Evolutionary conservation across 257 asterid species (phyloP).

Genomic region (Solanum peruvianum): DNA sequence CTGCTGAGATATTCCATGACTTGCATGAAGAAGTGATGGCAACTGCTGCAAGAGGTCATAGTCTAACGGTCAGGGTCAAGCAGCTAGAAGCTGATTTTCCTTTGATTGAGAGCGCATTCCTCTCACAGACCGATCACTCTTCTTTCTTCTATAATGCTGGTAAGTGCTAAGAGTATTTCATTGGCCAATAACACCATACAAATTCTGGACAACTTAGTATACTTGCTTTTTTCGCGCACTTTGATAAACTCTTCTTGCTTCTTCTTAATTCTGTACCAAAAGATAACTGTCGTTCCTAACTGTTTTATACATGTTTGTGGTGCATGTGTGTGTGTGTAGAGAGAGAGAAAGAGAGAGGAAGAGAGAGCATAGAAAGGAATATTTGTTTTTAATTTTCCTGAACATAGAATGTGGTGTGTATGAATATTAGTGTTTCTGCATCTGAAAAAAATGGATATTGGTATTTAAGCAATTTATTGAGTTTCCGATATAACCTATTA

Average conservation of each 20-base stretch:
- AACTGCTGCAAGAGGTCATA: slow-evolving; percentile 91
- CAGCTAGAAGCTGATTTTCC: slow-evolving; percentile 87
- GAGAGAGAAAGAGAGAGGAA: background rate
- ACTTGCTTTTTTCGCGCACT: background rate
- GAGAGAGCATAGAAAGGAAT: background rate
- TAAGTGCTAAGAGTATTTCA: slow-evolving; percentile 10
- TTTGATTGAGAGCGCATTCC: slow-evolving; percentile 70
- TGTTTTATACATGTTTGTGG: background rate
- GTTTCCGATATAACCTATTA: background rate
- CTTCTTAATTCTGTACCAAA: background rate
- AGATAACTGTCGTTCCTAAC: background rate
- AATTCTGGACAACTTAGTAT: background rate
- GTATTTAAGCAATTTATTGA: background rate
- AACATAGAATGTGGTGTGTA: background rate
- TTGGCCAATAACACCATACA: background rate
- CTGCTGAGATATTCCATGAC: slow-evolving; percentile 85
- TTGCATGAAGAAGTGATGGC: slow-evolving; percentile 86
- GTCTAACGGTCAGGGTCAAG: slow-evolving; percentile 65
- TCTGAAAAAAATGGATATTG: background rate
- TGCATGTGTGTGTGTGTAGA: background rate
- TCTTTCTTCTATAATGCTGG: slow-evolving; percentile 66
- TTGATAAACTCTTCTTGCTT: background rate
- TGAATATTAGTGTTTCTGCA: background rate
- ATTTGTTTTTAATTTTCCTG: background rate
- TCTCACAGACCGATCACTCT: slow-evolving; percentile 79